Evolutionary conservation across 176 grass and related monocot genomes (phyloP), one percentile per base, ranked within the genome.

Genomic region (Neostapfia colusana): DNA sequence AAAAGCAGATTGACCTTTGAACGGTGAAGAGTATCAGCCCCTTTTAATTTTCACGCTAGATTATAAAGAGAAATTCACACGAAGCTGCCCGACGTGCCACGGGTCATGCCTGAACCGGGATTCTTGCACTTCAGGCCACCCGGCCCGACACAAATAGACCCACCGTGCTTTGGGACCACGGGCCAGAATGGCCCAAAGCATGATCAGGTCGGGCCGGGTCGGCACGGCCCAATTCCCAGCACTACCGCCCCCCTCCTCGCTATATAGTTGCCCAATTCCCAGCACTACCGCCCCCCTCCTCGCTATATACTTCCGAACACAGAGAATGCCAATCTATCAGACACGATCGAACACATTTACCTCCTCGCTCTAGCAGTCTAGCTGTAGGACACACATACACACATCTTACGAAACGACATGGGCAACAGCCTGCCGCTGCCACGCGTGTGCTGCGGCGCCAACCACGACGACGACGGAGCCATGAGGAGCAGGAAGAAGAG

Each of bases 341-440:
- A n/a, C n/a, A n/a, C n/a, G n/a, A n/a, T n/a, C n/a, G n/a, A n/a
- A n/a, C n/a, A n/a, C n/a, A n/a, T n/a, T n/a, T n/a, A n/a, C n/a
- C n/a, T n/a, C n/a, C n/a, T n/a, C n/a, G 8, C 15, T 59, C 40
- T 11, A 44, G 41, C n/a, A n/a, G n/a, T n/a, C 34, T 43, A 14
- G 23, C 37, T 31, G 3, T 31, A 20, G 7, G 45, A 15, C 48
- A 9, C 21, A 18, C n/a, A 5, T 59, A 20, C 40, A 31, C 31
- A 31, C 31, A 31, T 31, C 31, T 31, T 5, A 8, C 11, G 12
- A 59, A 15, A 9, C 60, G 20, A 5, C 34, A 88, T 88, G 86
- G 86, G 86, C 63, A 79, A 88, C 64, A 74, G 9, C 38, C 21
- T 84, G 26, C 69, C 14, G 14, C 53, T 88, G 81, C 75, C 86